Evolutionary conservation across 768 basidiomycete genomes (phyloP), one percentile per base, ranked within the genome.

Genomic region (Ramaria rubella): DNA sequence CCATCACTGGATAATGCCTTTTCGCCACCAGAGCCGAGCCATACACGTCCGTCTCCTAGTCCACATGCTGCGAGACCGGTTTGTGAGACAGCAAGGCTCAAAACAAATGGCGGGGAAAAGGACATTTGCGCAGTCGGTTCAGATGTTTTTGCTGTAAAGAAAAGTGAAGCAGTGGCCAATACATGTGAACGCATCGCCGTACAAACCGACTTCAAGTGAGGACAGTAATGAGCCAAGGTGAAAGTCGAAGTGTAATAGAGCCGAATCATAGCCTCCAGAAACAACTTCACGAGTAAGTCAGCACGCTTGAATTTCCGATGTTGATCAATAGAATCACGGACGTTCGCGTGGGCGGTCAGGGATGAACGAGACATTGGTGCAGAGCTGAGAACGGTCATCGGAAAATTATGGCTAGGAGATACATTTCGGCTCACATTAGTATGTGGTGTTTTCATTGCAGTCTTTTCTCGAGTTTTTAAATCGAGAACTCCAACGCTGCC

Each of bases 261-360:
- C 70, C 38, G 75, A 79, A 61, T 93, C 90, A 63, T 86, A 91
- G 1, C 90, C 90, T 5, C 82, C 88, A 58, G 85, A 89, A 23
- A 93, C 75, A 12, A 90, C 61, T 62, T 31, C 19, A 14, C n/a
- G 24, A 52, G 21, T 36, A 29, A 53, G 27, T 17, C n/a, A 21
- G 9, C 6, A 42, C n/a, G n/a, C n/a, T n/a, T n/a, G n/a, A 42
- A 12, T 42, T 8, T 14, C 38, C 15, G 34, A 38, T 26, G 30
- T 34, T 54, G 38, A 30, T 19, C 4, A n/a, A 31, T 24, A 44
- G 27, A n/a, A 24, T 31, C 21, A 62, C 62, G 7, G 34, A 61
- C 63, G 64, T 66, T 92, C 90, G 42, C 73, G 76, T 3, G 86
- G 81, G 23, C 87, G 75, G 64, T 78, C 78, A 6, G 87, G 84